Conservation (phyloP, 257 asterid species). For the Solanum chiquidenum region DNA sequence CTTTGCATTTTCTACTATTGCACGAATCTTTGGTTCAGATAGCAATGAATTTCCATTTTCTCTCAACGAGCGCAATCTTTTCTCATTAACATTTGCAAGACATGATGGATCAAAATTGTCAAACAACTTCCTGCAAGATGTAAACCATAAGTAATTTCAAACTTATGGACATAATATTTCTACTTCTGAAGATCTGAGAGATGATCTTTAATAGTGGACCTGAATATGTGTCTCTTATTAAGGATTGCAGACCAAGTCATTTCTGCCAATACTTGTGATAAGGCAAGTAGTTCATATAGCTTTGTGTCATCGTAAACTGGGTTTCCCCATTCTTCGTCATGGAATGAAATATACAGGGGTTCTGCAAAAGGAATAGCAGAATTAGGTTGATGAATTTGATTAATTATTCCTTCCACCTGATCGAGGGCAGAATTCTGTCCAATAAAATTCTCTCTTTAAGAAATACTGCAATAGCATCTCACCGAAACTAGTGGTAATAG, state of each 20-base stretch:
- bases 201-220: constrained; percentile 27
- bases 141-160: neutral
- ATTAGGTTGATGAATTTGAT: neutral
- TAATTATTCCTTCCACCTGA: neutral
- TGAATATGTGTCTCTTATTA: constrained; percentile 50
- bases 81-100: constrained; percentile 47
- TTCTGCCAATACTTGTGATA: constrained; percentile 75
- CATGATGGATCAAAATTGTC: constrained; percentile 51
- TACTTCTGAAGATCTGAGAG: neutral
- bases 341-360: constrained; percentile 47
- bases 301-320: constrained; percentile 59
- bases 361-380: constrained; percentile 28
- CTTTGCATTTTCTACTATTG: constrained; percentile 62
- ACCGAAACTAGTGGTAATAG: neutral
- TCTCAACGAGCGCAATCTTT: constrained; percentile 30
- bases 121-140: constrained; percentile 47
- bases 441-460: neutral
- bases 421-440: neutral
- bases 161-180: neutral
- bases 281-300: constrained; percentile 70
- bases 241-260: constrained; percentile 68
- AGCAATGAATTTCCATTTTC: constrained; percentile 41
- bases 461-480: neutral
- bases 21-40: constrained; percentile 69
- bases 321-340: constrained; percentile 90